Conservation (phyloP, 352 stramenopile genomes). For the Phytophthora pseudosyringae region DNA sequence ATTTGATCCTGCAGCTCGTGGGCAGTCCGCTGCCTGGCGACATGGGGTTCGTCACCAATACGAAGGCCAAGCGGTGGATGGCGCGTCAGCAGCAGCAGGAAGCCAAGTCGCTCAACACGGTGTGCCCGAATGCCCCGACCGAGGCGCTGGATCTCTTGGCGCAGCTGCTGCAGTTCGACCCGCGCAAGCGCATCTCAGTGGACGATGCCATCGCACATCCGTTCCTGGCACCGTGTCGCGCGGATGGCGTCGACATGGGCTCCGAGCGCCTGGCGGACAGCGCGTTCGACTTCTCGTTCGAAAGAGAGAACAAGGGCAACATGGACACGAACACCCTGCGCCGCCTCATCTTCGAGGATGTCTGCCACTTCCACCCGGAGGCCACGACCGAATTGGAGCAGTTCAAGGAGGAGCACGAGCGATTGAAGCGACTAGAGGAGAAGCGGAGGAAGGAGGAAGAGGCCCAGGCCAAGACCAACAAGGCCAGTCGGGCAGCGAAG, state of each 20-base stretch:
- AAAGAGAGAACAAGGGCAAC: constrained; percentile 60
- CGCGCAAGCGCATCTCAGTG: constrained; percentile 71
- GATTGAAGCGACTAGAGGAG: constrained; percentile 38
- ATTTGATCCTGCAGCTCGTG: constrained; percentile 83
- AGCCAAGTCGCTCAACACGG: constrained; percentile 45
- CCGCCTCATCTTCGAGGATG: constrained; percentile 84
- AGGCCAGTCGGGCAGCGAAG: constrained; percentile 15
- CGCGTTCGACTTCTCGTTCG: constrained; percentile 87
- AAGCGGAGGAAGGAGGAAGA: constrained; percentile 33
- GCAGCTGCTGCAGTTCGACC: constrained; percentile 91
- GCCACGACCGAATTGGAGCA: constrained; percentile 62
- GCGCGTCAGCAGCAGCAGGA: constrained; percentile 73
- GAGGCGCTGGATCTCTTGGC: constrained; percentile 87
- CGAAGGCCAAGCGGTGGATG: constrained; percentile 87
- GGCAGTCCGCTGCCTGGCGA: constrained; percentile 66
- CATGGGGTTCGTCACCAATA: constrained; percentile 84
- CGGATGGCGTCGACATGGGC: constrained; percentile 49
- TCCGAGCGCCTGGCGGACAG: constrained; percentile 43
- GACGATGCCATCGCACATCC: constrained; percentile 80
- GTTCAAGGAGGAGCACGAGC: constrained; percentile 58
- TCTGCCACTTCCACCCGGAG: constrained; percentile 87
- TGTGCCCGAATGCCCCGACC: constrained; percentile 63
- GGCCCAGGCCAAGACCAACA: constrained; percentile 11
- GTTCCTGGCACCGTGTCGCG: constrained; percentile 76
- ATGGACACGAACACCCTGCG: constrained; percentile 84